Evolutionary conservation across 345 rosid genomes (phyloP).

Genomic region (Lepidium aucheri): DNA sequence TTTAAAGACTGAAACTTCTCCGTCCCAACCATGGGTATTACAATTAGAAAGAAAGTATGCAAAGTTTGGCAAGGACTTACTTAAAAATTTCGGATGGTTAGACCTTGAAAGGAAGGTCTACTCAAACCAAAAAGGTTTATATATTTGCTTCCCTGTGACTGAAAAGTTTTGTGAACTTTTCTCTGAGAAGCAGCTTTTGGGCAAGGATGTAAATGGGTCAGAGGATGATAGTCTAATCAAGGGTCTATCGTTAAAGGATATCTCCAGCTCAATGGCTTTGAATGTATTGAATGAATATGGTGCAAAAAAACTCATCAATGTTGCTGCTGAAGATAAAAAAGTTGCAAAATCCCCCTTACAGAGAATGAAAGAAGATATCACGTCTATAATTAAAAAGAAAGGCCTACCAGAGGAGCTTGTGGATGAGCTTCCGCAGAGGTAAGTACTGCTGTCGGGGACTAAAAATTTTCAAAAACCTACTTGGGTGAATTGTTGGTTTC

Average conservation of each 20-base stretch:
- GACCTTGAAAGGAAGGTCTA: slow-evolving; percentile 68
- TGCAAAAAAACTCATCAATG: slow-evolving; percentile 40
- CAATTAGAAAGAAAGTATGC: slow-evolving; percentile 58
- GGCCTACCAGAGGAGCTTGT: slow-evolving; percentile 48
- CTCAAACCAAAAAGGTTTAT: slow-evolving; percentile 38
- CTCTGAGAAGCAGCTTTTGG: slow-evolving; percentile 28
- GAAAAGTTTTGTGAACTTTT: slow-evolving; percentile 44
- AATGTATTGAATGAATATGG: slow-evolving; percentile 53
- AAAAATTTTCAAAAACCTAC: background rate
- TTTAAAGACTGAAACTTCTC: slow-evolving; percentile 18
- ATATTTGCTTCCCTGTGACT: slow-evolving; percentile 75
- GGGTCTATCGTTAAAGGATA: slow-evolving; percentile 31
- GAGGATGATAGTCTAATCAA: slow-evolving; percentile 12
- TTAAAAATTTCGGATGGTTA: slow-evolving; percentile 86
- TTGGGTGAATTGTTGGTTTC: background rate
- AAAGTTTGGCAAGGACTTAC: slow-evolving; percentile 69
- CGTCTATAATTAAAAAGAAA: slow-evolving; percentile 39
- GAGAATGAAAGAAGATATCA: slow-evolving; percentile 52
- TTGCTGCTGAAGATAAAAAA: slow-evolving; percentile 43
- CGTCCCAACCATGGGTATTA: slow-evolving; percentile 31
- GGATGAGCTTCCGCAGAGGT: slow-evolving; percentile 72
- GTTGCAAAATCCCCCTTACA: slow-evolving; percentile 53
- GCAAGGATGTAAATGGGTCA: slow-evolving; percentile 26
- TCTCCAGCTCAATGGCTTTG: slow-evolving; percentile 49
- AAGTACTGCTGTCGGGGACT: slow-evolving; percentile 5